Evolutionary conservation across 1,284 basidiomycete species (phyloP).

Genomic region (Rugosomyces carneus): DNA sequence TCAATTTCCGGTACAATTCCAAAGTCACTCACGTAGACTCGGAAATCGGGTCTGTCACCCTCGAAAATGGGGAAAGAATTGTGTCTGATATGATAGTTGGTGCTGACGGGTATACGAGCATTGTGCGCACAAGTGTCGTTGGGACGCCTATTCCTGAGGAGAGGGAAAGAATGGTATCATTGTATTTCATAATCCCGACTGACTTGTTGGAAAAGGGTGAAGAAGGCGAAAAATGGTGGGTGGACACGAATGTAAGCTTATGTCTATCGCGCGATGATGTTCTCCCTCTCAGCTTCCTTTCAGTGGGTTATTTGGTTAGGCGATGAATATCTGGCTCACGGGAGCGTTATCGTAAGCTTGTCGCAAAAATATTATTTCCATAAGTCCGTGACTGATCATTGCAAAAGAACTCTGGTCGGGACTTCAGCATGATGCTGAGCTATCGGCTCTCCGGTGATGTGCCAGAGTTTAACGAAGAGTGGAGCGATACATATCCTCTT

Average conservation of each 20-base stretch:
- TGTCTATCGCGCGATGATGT: not conserved
- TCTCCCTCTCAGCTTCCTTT: slow-evolving; percentile 1
- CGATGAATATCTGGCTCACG: slow-evolving; percentile 27
- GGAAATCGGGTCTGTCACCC: slow-evolving; percentile 28
- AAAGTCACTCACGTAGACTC: slow-evolving; percentile 40
- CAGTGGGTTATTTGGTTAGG: slow-evolving; percentile 35
- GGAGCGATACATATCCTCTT: slow-evolving; percentile 22
- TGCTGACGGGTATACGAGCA: slow-evolving; percentile 50
- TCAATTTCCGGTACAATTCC: slow-evolving; percentile 42
- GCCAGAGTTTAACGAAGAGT: slow-evolving; percentile 20
- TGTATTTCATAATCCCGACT: slow-evolving; percentile 33
- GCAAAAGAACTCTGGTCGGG: slow-evolving; percentile 18
- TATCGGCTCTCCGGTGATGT: slow-evolving; percentile 17
- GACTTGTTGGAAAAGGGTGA: slow-evolving; percentile 29
- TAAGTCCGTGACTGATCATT: too few species aligned
- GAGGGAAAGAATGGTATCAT: slow-evolving; percentile 37
- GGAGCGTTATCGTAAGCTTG: slow-evolving; percentile 25
- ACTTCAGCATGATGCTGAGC: slow-evolving; percentile 23
- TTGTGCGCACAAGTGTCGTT: slow-evolving; percentile 41
- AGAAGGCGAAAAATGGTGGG: slow-evolving; percentile 25
- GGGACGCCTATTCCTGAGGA: slow-evolving; percentile 23
- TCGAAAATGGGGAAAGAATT: slow-evolving; percentile 34
- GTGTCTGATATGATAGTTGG: slow-evolving; percentile 45
- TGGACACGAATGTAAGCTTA: slow-evolving; percentile 26
- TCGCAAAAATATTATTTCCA: too few species aligned